Evolutionary conservation across 2,329 filamentous ascomycete species (phyloP).

Genomic region (Fusarium sulawesiense): DNA sequence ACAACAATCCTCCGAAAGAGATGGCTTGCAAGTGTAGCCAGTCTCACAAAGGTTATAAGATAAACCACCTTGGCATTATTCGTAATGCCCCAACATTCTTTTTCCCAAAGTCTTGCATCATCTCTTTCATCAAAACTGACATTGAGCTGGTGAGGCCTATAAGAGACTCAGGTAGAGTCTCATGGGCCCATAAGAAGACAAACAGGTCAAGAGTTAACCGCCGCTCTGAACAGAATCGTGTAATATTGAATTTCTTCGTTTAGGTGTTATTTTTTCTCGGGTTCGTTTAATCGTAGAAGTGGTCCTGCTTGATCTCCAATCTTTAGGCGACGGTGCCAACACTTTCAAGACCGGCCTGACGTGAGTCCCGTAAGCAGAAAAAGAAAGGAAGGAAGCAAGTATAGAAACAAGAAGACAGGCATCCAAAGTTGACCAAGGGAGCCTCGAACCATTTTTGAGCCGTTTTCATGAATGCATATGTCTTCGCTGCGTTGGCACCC

Average conservation of each 20-base stretch:
- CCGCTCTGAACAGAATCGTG: constrained; percentile 33
- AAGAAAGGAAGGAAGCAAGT: constrained; percentile 35
- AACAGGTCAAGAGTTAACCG: constrained; percentile 28
- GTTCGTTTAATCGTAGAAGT: constrained; percentile 45
- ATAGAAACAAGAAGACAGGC: constrained; percentile 37
- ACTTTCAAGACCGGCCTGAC: constrained; percentile 46
- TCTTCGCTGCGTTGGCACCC: constrained; percentile 32
- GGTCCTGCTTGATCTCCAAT: constrained; percentile 31
- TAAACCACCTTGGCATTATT: constrained; percentile 18
- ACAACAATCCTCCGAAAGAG: constrained; percentile 32
- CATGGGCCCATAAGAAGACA: constrained; percentile 29
- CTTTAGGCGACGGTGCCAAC: constrained; percentile 36
- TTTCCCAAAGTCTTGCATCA: constrained; percentile 18
- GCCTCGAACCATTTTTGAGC: constrained; percentile 22
- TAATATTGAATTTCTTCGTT: constrained; percentile 35
- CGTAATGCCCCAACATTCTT: constrained; percentile 18
- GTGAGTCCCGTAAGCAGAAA: constrained; percentile 34
- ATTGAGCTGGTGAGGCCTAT: not conserved
- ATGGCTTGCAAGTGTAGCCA: constrained; percentile 21
- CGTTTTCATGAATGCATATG: constrained; percentile 27
- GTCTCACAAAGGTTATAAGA: constrained; percentile 2
- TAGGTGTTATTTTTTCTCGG: constrained; percentile 13
- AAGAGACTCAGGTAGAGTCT: constrained; percentile 7
- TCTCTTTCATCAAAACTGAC: constrained; percentile 16
- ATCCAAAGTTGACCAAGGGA: constrained; percentile 39